Evolutionary conservation across 2,329 filamentous ascomycete species (phyloP).

Genomic region (Nigrograna mackinnonii): DNA sequence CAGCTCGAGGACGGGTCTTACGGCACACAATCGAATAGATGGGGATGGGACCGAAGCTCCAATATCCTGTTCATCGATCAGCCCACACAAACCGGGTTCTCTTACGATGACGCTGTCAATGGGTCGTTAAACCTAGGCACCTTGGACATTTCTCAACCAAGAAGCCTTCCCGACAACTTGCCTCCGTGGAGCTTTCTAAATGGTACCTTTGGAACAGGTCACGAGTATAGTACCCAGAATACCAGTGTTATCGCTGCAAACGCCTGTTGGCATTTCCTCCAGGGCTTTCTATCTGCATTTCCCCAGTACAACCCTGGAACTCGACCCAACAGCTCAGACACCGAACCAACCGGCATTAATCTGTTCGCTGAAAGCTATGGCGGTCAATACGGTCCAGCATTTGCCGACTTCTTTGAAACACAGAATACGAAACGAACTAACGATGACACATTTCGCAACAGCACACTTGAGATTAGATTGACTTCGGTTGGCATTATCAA

Average conservation of each 20-base stretch:
- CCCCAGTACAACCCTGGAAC: constrained; percentile 60
- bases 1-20: constrained; percentile 50
- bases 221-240: constrained; percentile 55
- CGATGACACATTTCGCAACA: constrained; percentile 53
- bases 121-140: constrained; percentile 36
- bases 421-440: constrained; percentile 64
- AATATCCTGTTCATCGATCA: constrained; percentile 65
- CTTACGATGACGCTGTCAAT: constrained; percentile 67
- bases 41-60: constrained; percentile 67
- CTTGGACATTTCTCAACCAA: constrained; percentile 23
- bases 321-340: constrained; percentile 34
- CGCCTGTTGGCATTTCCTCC: constrained; percentile 68
- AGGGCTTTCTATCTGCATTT: constrained; percentile 63
- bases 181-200: constrained; percentile 55
- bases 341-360: constrained; percentile 60
- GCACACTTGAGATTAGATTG: constrained; percentile 63
- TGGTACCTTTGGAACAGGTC: constrained; percentile 66
- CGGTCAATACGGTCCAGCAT: constrained; percentile 70
- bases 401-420: constrained; percentile 60
- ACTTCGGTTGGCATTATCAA: constrained; percentile 71
- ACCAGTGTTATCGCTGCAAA: constrained; percentile 61
- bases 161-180: constrained; percentile 27
- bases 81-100: constrained; percentile 72
- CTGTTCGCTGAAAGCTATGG: constrained; percentile 73
- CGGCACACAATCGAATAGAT: constrained; percentile 61